Evolutionary conservation across 2,329 filamentous ascomycete species (phyloP).

Genomic region (Nemania bipapillata): DNA sequence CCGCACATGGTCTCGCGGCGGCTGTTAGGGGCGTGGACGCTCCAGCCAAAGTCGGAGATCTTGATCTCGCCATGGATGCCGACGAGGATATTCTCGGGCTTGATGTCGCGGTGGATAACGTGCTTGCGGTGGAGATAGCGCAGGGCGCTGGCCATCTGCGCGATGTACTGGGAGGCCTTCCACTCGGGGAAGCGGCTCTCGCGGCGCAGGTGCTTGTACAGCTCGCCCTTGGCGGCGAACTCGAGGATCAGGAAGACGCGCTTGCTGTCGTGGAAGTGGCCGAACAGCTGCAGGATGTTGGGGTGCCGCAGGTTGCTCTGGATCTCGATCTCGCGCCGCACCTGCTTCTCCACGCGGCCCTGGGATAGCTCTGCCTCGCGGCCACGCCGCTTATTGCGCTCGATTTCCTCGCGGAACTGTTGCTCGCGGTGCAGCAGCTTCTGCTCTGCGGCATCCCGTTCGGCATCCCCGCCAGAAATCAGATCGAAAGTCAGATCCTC

Average conservation of each 20-base stretch:
- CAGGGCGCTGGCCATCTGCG: slow-evolving; percentile 89
- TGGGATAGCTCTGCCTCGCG: slow-evolving; percentile 77
- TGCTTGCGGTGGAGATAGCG: slow-evolving; percentile 96
- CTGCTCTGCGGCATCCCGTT: slow-evolving; percentile 61
- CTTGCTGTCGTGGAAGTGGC: slow-evolving; percentile 90
- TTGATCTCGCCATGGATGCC: slow-evolving; percentile 98
- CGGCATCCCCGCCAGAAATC: slow-evolving; percentile 75
- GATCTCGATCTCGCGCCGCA: slow-evolving; percentile 88
- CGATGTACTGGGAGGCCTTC: slow-evolving; percentile 87
- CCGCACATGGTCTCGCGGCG: slow-evolving; percentile 94
- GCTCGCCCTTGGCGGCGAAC: slow-evolving; percentile 84
- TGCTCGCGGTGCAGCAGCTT: slow-evolving; percentile 72
- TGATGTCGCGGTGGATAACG: slow-evolving; percentile 97
- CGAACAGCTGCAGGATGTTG: slow-evolving; percentile 84
- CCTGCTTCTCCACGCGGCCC: slow-evolving; percentile 83
- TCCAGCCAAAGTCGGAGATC: slow-evolving; percentile 98
- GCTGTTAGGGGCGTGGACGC: slow-evolving; percentile 95
- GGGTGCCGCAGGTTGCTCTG: slow-evolving; percentile 87
- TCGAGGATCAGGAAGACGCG: slow-evolving; percentile 88
- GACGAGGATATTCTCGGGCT: slow-evolving; percentile 95
- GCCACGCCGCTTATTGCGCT: slow-evolving; percentile 67
- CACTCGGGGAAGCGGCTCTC: slow-evolving; percentile 84
- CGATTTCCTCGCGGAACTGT: slow-evolving; percentile 75
- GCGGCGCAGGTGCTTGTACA: slow-evolving; percentile 86
- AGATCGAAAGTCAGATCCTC: slow-evolving; percentile 92